phyloP scores from a whole-genome alignment of 129 eudicot species.

The Lactuca sativa region DNA sequence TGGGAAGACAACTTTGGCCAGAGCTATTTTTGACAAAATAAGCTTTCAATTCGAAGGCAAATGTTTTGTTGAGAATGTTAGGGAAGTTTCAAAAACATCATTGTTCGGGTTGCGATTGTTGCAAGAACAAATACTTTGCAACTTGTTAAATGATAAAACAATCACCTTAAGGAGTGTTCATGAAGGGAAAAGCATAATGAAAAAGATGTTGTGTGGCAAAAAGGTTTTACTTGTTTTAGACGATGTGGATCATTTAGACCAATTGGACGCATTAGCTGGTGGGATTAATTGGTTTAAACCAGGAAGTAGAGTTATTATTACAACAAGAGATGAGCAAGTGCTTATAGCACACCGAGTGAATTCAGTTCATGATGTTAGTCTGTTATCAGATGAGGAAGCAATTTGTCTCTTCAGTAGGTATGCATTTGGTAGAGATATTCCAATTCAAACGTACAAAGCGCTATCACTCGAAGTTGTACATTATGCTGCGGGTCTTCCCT shows the following conservation, averaged over 20 bases:
- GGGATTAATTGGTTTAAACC: conserved; percentile 31
- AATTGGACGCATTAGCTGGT: conserved; percentile 30
- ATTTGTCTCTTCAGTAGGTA: conserved; percentile 32
- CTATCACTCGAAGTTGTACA: conserved; percentile 30
- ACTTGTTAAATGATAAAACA: background rate
- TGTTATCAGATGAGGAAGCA: conserved; percentile 20
- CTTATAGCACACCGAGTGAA: conserved; percentile 7
- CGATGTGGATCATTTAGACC: conserved; percentile 33
- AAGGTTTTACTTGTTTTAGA: conserved; percentile 42
- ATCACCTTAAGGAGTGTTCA: background rate
- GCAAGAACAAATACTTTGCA: conserved; percentile 10
- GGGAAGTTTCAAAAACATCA: conserved; percentile 10
- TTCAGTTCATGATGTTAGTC: conserved; percentile 20
- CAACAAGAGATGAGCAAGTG: conserved; percentile 39
- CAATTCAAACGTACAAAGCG: conserved; percentile 17
- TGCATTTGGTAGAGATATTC: conserved; percentile 42
- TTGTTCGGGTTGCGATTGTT: background rate
- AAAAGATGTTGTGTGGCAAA: conserved; percentile 1
- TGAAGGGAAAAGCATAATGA: conserved; percentile 12
- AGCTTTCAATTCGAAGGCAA: background rate
- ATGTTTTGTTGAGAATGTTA: conserved; percentile 17
- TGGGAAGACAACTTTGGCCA: conserved; percentile 23
- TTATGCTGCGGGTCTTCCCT: conserved; percentile 36
- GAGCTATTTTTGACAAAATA: conserved; percentile 14
- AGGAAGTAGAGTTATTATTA: conserved; percentile 42